Conservation (phyloP, 2,329 filamentous ascomycete genomes). For the Aureobasidium sp. region DNA sequence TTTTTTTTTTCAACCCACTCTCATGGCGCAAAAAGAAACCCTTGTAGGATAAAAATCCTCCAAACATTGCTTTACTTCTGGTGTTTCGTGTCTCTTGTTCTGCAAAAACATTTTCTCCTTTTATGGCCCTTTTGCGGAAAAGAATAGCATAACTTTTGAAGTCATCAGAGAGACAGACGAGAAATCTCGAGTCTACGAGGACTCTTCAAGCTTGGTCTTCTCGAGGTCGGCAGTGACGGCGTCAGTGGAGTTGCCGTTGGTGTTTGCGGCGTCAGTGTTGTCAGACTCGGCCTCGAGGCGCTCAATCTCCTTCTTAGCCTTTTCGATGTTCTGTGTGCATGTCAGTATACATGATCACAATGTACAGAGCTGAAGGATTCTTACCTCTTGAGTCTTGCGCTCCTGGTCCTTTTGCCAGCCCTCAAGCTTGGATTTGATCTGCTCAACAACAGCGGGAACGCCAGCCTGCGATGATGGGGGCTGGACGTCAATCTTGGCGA, state of each 20-base stretch:
- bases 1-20: background rate
- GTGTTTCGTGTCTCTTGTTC: background rate
- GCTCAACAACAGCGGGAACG: slow-evolving; percentile 71
- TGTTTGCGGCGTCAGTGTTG: slow-evolving; percentile 48
- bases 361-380: slow-evolving; percentile 32
- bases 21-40: too few relatives aligned
- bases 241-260: slow-evolving; percentile 49
- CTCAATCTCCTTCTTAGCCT: slow-evolving; percentile 93
- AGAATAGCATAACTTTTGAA: slow-evolving; percentile 1
- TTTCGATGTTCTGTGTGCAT: slow-evolving; percentile 76
- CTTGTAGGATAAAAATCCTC: background rate
- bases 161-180: background rate
- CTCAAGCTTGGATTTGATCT: slow-evolving; percentile 84
- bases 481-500: slow-evolving; percentile 74
- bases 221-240: slow-evolving; percentile 56
- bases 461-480: slow-evolving; percentile 82
- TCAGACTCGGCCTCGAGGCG: slow-evolving; percentile 67
- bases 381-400: slow-evolving; percentile 81
- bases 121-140: background rate
- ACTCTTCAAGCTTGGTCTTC: slow-evolving; percentile 54
- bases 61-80: background rate
- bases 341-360: too few relatives aligned
- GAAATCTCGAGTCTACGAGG: background rate
- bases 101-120: background rate
- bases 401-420: slow-evolving; percentile 90